Conservation (phyloP, 148 eudicot genomes). For the Amaranthus cruentus region DNA sequence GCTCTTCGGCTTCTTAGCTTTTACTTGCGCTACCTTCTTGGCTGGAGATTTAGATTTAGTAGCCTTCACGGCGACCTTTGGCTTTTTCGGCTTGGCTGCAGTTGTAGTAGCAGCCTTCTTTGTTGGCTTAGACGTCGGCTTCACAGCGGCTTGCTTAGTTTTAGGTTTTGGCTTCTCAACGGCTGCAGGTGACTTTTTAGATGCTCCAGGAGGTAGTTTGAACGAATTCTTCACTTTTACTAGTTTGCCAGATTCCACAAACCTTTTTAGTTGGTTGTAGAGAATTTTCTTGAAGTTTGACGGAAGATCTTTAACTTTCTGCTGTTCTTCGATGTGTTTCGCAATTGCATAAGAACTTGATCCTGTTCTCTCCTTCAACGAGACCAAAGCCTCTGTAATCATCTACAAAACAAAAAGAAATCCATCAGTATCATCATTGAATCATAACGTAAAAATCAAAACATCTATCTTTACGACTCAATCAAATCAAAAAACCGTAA, state of each 20-base stretch:
- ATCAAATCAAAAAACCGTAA: too few species aligned
- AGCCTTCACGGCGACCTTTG: slow-evolving; percentile 18
- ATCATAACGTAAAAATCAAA: too few species aligned
- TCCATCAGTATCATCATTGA: neutral
- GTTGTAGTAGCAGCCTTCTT: slow-evolving; percentile 14
- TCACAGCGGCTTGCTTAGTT: slow-evolving; percentile 9
- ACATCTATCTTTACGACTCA: too few species aligned
- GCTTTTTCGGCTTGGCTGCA: slow-evolving; percentile 6
- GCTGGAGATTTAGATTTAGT: slow-evolving; percentile 22
- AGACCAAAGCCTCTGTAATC: slow-evolving; percentile 59
- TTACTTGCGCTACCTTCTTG: slow-evolving; percentile 23
- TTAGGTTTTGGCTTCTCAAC: neutral
- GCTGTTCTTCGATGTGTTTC: slow-evolving; percentile 72
- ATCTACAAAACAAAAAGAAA: slow-evolving; percentile 33
- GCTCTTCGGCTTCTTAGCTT: slow-evolving; percentile 30
- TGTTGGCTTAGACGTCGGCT: slow-evolving; percentile 21
- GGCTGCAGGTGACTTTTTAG: slow-evolving; percentile 24
- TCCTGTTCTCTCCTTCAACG: slow-evolving; percentile 75
- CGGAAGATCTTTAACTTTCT: slow-evolving; percentile 46
- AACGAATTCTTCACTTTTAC: slow-evolving; percentile 65
- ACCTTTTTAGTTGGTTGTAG: slow-evolving; percentile 51
- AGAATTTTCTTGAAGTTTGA: slow-evolving; percentile 55
- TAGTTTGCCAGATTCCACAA: slow-evolving; percentile 56
- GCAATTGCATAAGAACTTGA: slow-evolving; percentile 72
- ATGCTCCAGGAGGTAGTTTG: slow-evolving; percentile 36